Evolutionary conservation across 371 early-diverging fungal genomes (phyloP).

Genomic region (Mortierella sp.): DNA sequence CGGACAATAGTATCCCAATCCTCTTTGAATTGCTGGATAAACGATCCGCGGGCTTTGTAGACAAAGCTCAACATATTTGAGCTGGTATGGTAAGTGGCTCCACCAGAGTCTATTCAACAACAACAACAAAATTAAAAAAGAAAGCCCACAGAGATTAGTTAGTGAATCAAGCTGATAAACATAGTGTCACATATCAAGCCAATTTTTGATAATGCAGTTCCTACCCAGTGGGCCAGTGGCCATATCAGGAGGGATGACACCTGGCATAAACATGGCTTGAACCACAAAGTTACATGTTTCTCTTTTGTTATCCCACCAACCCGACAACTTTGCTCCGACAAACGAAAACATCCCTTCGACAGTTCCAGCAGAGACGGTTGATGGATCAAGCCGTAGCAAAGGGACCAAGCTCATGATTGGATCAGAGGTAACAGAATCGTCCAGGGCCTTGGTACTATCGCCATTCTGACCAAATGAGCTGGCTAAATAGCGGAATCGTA

Average conservation of each 20-base stretch:
- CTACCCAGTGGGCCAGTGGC: conserved; percentile 29
- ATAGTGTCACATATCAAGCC: too few species aligned
- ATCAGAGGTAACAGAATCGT: not conserved
- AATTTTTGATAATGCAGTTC: too few species aligned
- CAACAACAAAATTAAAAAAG: too few species aligned
- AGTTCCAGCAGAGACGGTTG: conserved; percentile 26
- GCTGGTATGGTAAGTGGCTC: conserved; percentile 14
- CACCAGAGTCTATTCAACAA: conserved; percentile 19
- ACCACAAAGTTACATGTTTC: conserved; percentile 46
- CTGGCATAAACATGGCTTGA: conserved; percentile 30
- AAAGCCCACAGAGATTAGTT: too few species aligned
- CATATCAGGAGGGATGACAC: conserved; percentile 27
- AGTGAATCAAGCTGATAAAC: too few species aligned
- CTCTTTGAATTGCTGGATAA: conserved; percentile 39
- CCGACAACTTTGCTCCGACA: conserved; percentile 45
- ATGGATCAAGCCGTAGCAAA: conserved; percentile 33
- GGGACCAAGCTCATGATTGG: conserved; percentile 24
- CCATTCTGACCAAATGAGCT: not conserved
- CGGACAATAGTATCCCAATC: conserved; percentile 49
- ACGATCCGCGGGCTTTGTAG: conserved; percentile 37
- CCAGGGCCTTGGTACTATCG: not conserved
- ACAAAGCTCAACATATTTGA: conserved; percentile 29
- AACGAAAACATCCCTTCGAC: conserved; percentile 31
- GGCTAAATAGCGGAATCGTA: conserved; percentile 20
- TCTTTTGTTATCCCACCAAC: conserved; percentile 47